Percentiles rank a stretch among this genome's conserved stretches.
These are phyloP conservation scores for Emydomyces testavorans DNA, from an alignment of 2,329 filamentous ascomycete genomes.

Conservation along the genomic window DNA sequence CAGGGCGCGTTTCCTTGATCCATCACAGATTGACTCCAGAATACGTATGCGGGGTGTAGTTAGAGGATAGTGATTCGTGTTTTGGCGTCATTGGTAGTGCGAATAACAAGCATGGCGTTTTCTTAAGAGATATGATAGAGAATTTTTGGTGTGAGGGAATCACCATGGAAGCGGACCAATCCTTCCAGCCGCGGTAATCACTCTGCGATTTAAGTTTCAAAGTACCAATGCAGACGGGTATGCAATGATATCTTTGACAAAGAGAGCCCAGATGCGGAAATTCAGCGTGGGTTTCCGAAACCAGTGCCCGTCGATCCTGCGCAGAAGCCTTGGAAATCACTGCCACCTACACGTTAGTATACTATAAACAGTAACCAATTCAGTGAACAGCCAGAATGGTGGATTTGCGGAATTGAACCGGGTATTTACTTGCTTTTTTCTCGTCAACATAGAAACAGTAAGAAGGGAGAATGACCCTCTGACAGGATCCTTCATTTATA, in stretches of 20 bases:
- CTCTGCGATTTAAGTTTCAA: not conserved
- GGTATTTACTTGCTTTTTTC: constrained; percentile 1
- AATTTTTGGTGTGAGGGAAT: too few relatives aligned
- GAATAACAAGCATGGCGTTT: not conserved
- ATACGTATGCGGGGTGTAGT: not conserved
- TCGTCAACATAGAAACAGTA: not conserved
- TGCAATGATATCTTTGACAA: not conserved
- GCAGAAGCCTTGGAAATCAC: constrained; percentile 3
- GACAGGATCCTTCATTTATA: too few relatives aligned
- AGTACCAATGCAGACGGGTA: not conserved
- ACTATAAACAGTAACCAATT: not conserved
- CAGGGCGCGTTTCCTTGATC: not conserved
- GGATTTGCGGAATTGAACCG: not conserved
- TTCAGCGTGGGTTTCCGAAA: not conserved
- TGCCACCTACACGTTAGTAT: constrained; percentile 2
- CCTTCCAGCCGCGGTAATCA: not conserved
- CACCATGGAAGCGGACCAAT: not conserved
- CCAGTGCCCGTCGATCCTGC: constrained; percentile 3
- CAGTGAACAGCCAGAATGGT: not conserved
- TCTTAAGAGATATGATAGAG: too few relatives aligned
- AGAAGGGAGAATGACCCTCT: not conserved
- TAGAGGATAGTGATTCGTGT: not conserved
- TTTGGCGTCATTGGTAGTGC: not conserved
- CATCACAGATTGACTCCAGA: not conserved
- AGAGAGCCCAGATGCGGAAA: not conserved